These are phyloP conservation scores for Xylaria flabelliformis DNA, from an alignment of 495 filamentous ascomycete genomes.

Conservation along the genomic window DNA sequence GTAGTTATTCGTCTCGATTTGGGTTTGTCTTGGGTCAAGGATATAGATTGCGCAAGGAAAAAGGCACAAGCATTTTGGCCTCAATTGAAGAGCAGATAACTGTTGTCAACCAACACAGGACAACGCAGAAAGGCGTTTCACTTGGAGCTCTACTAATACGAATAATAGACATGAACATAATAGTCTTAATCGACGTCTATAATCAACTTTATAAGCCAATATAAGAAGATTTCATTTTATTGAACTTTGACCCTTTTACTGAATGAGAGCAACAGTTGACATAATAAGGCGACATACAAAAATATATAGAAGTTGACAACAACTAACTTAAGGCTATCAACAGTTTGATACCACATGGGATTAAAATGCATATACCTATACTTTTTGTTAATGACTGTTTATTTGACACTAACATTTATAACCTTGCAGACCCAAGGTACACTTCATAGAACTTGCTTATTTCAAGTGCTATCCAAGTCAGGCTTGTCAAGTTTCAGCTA, in stretches of 20 bases:
- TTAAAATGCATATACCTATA: no score
- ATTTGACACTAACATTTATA: no score
- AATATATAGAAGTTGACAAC: background rate
- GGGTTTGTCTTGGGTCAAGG: background rate
- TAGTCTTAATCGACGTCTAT: background rate
- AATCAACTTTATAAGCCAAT: background rate
- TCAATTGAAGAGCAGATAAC: background rate
- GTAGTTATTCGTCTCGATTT: background rate
- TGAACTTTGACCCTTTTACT: background rate
- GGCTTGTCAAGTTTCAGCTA: background rate
- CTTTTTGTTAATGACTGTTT: no score
- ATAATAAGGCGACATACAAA: background rate
- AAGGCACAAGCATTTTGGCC: background rate
- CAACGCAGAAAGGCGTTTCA: background rate
- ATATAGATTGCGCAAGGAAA: background rate
- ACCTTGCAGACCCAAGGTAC: no score
- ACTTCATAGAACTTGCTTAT: no score
- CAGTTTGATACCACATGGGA: no score
- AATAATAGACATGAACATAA: slow-evolving; percentile 4
- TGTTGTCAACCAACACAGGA: slow-evolving; percentile 8
- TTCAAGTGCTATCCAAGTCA: background rate
- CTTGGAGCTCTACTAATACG: slow-evolving; percentile 6
- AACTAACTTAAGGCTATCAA: background rate
- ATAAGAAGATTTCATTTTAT: background rate
- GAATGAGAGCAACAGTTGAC: background rate